A percentile compares a stretch with the other conserved stretches of the same genome.
phyloP scores from a whole-genome alignment of 768 basidiomycete species.

The Cantharellus anzutake region DNA sequence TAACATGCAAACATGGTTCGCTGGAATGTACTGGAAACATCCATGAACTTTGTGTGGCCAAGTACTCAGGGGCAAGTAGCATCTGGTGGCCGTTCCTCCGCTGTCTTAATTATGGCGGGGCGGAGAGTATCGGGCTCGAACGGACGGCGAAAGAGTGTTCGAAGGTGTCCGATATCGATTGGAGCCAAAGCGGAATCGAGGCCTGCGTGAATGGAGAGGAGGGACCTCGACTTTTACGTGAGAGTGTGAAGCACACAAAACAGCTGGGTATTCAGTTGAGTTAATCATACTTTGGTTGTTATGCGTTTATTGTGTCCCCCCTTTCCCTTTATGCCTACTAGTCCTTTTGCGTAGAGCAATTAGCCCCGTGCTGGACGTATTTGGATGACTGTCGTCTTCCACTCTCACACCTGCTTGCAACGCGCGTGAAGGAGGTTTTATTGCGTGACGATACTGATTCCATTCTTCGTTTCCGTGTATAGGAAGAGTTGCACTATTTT shows the following conservation, averaged over 20 bases:
- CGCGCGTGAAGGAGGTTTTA: background rate
- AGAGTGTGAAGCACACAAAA: conserved; percentile 31
- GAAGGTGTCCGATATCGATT: conserved; percentile 40
- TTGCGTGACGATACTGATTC: background rate
- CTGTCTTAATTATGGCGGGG: conserved; percentile 51
- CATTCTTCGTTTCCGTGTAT: background rate
- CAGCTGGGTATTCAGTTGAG: conserved; percentile 38
- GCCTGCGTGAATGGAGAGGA: conserved; percentile 37
- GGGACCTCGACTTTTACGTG: conserved; percentile 41
- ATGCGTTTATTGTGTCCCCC: no score
- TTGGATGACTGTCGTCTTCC: background rate
- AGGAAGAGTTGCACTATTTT: conserved; percentile 80
- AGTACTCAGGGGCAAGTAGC: conserved; percentile 10
- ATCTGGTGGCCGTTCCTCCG: conserved; percentile 69
- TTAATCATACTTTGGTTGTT: background rate
- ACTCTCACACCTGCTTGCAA: background rate
- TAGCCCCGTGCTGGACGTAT: no score
- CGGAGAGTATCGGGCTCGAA: conserved; percentile 41
- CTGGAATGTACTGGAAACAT: conserved; percentile 78
- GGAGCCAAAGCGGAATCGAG: conserved; percentile 30
- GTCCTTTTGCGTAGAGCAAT: no score
- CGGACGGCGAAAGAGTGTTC: conserved; percentile 52
- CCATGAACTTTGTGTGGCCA: conserved; percentile 57
- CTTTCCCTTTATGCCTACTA: no score
- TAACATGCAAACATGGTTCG: conserved; percentile 61